phyloP scores from a whole-genome alignment of 208 protist genomes.

The Leishmania major region DNA sequence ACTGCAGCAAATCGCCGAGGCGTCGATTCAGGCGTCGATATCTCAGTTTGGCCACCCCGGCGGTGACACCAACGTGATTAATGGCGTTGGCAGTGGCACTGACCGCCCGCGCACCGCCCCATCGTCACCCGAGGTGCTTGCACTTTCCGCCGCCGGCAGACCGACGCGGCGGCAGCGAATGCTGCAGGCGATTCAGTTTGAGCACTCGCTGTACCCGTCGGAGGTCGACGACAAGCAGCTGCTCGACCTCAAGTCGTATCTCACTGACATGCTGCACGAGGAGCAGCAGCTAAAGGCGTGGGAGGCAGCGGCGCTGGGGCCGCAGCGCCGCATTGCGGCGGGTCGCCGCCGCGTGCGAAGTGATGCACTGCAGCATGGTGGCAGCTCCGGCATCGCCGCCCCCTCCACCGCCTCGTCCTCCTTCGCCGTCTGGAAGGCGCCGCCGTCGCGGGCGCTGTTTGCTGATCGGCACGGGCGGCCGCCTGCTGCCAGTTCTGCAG shows the following conservation, averaged over 20 bases:
- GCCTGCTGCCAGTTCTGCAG: conserved; percentile 5
- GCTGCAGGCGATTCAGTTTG: conserved; percentile 66
- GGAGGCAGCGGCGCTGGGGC: conserved; percentile 27
- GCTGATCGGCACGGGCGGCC: conserved; percentile 37
- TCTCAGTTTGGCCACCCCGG: conserved; percentile 38
- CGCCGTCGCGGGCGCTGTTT: conserved; percentile 21
- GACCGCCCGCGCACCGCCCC: conserved; percentile 29
- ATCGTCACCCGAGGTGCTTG: conserved; percentile 10
- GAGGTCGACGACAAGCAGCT: conserved; percentile 83
- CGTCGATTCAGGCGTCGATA: conserved; percentile 31
- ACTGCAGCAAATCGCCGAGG: conserved; percentile 53
- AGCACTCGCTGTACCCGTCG: conserved; percentile 84
- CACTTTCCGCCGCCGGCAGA: conserved; percentile 20
- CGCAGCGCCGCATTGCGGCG: conserved; percentile 26
- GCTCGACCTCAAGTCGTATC: conserved; percentile 74
- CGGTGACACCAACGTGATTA: conserved; percentile 24
- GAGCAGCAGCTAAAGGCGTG: conserved; percentile 38
- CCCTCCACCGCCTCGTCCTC: conserved; percentile 9
- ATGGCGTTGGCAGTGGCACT: conserved; percentile 3
- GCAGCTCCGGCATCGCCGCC: neutral
- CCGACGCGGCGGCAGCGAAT: conserved; percentile 34
- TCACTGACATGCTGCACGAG: conserved; percentile 71
- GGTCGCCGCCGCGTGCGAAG: conserved; percentile 28
- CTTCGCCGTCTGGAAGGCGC: conserved; percentile 21
- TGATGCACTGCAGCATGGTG: conserved; percentile 4